These are phyloP conservation scores for Penicillium crustosum DNA, from an alignment of 2,329 filamentous ascomycete species.

Conservation along the genomic window DNA sequence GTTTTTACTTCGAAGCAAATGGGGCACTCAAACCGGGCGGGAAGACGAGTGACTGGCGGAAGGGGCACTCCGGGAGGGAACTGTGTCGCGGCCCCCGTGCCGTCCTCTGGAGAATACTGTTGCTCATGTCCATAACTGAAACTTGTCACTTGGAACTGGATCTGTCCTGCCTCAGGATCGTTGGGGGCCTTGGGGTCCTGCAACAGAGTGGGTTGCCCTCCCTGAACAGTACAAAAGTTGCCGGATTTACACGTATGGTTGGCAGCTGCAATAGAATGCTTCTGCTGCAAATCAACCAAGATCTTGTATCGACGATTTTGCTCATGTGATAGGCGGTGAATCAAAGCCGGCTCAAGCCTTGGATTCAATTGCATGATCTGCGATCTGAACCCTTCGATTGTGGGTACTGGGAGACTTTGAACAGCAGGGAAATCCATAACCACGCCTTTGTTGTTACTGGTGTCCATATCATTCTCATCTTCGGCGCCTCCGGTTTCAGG, in stretches of 20 bases:
- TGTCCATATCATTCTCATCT: constrained; percentile 59
- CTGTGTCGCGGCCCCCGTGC: constrained; percentile 66
- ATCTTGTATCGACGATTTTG: constrained; percentile 77
- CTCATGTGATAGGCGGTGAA: constrained; percentile 79
- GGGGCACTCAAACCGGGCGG: constrained; percentile 86
- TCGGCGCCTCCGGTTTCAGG: constrained; percentile 36
- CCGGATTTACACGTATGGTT: constrained; percentile 61
- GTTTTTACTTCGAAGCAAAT: constrained; percentile 83
- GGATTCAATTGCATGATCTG: constrained; percentile 75
- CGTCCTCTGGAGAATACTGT: constrained; percentile 65
- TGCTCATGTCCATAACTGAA: constrained; percentile 63
- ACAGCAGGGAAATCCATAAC: constrained; percentile 62
- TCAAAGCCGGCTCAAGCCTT: constrained; percentile 64
- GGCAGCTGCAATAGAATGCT: constrained; percentile 58
- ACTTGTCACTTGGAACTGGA: constrained; percentile 56
- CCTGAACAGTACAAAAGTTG: constrained; percentile 63
- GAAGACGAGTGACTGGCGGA: constrained; percentile 73
- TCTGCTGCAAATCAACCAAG: constrained; percentile 67
- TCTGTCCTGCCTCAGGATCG: constrained; percentile 57
- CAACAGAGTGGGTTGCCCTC: constrained; percentile 64
- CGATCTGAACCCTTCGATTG: constrained; percentile 70
- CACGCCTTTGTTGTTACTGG: constrained; percentile 58
- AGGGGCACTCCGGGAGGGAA: constrained; percentile 80
- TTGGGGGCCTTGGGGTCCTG: constrained; percentile 55
- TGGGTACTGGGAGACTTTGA: constrained; percentile 69